Conservation (phyloP, 2,329 filamentous ascomycete genomes). For the Cordyceps cicadae region DNA sequence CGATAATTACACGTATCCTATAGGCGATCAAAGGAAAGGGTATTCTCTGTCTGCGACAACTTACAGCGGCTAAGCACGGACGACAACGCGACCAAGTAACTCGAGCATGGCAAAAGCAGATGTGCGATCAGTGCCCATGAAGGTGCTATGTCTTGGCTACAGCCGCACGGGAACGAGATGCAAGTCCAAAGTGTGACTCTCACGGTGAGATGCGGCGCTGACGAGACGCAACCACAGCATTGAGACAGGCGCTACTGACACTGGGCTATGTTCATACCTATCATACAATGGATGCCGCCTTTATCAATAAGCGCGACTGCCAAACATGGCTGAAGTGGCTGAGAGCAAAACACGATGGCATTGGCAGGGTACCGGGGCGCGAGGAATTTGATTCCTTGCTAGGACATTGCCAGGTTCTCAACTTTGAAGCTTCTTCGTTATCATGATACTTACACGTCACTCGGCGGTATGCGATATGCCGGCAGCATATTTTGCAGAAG, state of each 20-base stretch:
- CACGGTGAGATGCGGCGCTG: not conserved
- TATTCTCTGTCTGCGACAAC: too few relatives aligned
- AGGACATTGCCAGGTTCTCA: slow-evolving; percentile 7
- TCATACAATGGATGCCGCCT: slow-evolving; percentile 6
- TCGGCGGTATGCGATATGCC: slow-evolving; percentile 5
- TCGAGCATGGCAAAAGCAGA: not conserved
- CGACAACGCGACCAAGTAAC: not conserved
- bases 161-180: slow-evolving; percentile 9
- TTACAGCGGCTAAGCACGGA: not conserved
- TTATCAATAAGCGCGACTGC: slow-evolving; percentile 1
- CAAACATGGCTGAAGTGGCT: slow-evolving; percentile 3
- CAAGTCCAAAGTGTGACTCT: not conserved
- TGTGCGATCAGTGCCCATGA: slow-evolving; percentile 1
- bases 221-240: not conserved
- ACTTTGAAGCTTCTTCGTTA: not conserved
- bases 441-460: not conserved
- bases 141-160: slow-evolving; percentile 9
- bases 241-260: slow-evolving; percentile 2
- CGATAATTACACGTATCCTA: not conserved
- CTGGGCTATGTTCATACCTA: slow-evolving; percentile 5
- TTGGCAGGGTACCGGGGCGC: slow-evolving; percentile 7
- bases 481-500: slow-evolving; percentile 7
- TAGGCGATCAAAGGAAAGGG: not conserved
- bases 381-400: slow-evolving; percentile 2
- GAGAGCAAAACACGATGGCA: slow-evolving; percentile 1